These are phyloP conservation scores for Eimeria falciformis DNA, from an alignment of 169 alveolate species.

Conservation along the genomic window DNA sequence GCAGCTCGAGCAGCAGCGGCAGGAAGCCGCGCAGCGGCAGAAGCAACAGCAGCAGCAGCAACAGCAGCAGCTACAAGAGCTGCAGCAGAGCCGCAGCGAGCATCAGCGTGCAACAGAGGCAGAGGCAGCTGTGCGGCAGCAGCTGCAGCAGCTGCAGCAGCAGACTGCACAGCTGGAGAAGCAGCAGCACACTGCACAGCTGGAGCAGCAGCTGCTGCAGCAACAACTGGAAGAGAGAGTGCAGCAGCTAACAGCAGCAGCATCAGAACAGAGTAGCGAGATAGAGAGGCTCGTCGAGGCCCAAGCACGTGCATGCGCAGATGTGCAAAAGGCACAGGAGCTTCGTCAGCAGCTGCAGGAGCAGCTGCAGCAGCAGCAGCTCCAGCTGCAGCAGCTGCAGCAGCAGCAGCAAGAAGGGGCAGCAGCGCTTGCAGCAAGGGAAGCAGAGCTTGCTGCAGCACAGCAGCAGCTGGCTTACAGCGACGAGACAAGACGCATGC, in stretches of 20 bases:
- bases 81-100: neutral
- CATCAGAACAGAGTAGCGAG: conserved; percentile 15
- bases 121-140: neutral
- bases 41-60: neutral
- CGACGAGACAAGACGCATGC: conserved; percentile 38
- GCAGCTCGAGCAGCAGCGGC: conserved; percentile 24
- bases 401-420: conserved; percentile 55
- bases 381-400: conserved; percentile 35
- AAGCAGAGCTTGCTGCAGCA: conserved; percentile 66
- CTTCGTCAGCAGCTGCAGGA: conserved; percentile 44
- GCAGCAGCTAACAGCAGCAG: conserved; percentile 36
- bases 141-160: conserved; percentile 55
- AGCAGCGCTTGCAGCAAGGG: conserved; percentile 31
- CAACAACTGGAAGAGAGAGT: neutral
- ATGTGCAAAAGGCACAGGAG: neutral
- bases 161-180: conserved; percentile 40
- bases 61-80: conserved; percentile 25
- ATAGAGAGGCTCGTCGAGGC: too few species aligned
- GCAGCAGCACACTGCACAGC: conserved; percentile 31
- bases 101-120: conserved; percentile 52
- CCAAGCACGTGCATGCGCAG: conserved; percentile 18
- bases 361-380: conserved; percentile 69
- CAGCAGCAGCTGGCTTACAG: conserved; percentile 16
- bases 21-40: neutral
- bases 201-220: conserved; percentile 60